Percentiles rank a stretch among this genome's conserved stretches.
Conservation (phyloP, 169 alveolate genomes). For the Plasmodium vivax region DNA sequence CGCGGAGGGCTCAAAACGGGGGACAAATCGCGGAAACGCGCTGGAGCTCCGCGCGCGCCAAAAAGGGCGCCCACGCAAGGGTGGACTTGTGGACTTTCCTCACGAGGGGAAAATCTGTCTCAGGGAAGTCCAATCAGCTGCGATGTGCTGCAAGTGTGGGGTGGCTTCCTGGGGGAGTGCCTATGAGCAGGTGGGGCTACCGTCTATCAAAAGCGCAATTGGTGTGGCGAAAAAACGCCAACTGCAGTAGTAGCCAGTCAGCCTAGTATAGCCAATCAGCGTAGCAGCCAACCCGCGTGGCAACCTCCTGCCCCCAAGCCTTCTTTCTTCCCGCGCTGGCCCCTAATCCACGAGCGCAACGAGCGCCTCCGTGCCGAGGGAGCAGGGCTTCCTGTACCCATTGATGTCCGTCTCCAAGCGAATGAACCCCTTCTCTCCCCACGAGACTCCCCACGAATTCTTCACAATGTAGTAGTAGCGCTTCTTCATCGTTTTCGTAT, state of each 20-base stretch:
- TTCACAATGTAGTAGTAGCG: slow-evolving; percentile 85
- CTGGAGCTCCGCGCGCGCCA: not conserved
- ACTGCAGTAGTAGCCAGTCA: not conserved
- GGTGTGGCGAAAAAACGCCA: not conserved
- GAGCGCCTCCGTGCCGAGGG: not conserved
- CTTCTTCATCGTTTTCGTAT: not conserved
- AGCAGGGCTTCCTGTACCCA: slow-evolving; percentile 70
- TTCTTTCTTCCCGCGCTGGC: too few relatives aligned
- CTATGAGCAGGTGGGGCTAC: not conserved
- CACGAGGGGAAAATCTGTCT: not conserved
- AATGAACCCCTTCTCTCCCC: slow-evolving; percentile 89
- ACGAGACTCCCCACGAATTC: slow-evolving; percentile 88
- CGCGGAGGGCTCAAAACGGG: not conserved
- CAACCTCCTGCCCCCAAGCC: too few relatives aligned
- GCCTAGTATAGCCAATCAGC: not conserved
- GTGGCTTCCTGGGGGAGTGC: not conserved
- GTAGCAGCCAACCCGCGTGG: not conserved
- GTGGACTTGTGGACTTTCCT: not conserved
- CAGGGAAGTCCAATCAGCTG: not conserved
- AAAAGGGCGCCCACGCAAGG: not conserved
- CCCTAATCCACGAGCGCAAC: not conserved
- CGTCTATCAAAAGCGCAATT: not conserved
- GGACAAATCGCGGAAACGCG: not conserved
- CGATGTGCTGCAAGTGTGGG: not conserved
- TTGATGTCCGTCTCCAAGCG: slow-evolving; percentile 78